Evolutionary conservation across 768 basidiomycete species (phyloP).

Genomic region (Podaxis mareebaensis): DNA sequence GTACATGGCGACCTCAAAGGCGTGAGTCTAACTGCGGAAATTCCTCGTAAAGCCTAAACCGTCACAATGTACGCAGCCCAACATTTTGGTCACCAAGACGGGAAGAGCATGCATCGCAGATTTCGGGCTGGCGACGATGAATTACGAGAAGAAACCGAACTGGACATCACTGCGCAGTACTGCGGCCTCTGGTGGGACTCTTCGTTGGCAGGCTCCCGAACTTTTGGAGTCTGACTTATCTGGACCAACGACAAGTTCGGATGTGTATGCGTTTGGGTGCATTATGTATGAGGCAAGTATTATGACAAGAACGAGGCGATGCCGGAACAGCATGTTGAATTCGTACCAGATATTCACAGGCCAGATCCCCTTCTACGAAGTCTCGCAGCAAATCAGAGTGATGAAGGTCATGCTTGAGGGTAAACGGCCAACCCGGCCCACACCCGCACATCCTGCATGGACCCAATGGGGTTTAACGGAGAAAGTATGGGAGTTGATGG

Average conservation of each 20-base stretch:
- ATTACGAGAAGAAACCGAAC: conserved; percentile 21
- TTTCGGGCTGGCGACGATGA: conserved; percentile 43
- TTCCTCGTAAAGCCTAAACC: background rate
- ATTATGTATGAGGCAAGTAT: conserved; percentile 20
- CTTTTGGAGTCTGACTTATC: conserved; percentile 12
- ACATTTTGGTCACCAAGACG: conserved; percentile 44
- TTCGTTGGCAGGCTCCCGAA: conserved; percentile 26
- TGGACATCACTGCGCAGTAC: conserved; percentile 22
- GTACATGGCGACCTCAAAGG: conserved; percentile 43
- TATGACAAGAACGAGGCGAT: background rate
- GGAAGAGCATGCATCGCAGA: conserved; percentile 49
- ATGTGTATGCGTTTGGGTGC: conserved; percentile 22
- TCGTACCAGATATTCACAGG: conserved; percentile 15
- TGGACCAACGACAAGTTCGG: conserved; percentile 15
- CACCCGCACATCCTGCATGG: background rate
- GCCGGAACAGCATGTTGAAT: background rate
- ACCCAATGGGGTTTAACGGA: conserved; percentile 10
- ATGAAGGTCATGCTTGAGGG: conserved; percentile 15
- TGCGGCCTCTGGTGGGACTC: conserved; percentile 5
- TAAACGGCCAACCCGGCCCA: background rate
- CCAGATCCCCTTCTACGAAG: conserved; percentile 14
- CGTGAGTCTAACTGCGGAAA: conserved; percentile 7
- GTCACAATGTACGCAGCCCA: conserved; percentile 30
- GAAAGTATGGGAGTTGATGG: conserved; percentile 16
- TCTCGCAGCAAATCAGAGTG: conserved; percentile 4